These are phyloP conservation scores for Paragyromitra xinjiangensis DNA, from an alignment of 495 filamentous ascomycete genomes.

Conservation along the genomic window DNA sequence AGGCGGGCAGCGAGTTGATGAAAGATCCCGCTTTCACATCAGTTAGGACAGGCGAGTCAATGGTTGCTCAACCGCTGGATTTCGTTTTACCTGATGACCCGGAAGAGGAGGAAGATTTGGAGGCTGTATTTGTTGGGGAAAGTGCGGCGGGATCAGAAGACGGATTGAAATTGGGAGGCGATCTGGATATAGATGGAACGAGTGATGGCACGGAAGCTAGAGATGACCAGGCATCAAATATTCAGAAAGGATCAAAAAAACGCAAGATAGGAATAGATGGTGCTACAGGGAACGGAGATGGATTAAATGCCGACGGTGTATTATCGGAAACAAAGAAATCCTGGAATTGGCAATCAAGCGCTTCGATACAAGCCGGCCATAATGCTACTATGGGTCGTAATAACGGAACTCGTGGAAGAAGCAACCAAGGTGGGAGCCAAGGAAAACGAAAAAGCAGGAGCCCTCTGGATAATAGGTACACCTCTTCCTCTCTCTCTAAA, in stretches of 20 bases:
- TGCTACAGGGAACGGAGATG: background rate
- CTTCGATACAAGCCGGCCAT: constrained; percentile 1
- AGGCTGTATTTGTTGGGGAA: constrained; percentile 18
- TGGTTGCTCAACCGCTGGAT: constrained; percentile 46
- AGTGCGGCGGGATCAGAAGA: background rate
- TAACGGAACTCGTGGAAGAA: constrained; percentile 32
- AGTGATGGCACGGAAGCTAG: constrained; percentile 23
- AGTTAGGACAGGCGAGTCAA: constrained; percentile 52
- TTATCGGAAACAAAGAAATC: constrained; percentile 33
- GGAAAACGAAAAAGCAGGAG: constrained; percentile 48
- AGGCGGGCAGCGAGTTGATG: constrained; percentile 41
- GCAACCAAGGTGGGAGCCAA: constrained; percentile 30
- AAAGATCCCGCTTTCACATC: constrained; percentile 51
- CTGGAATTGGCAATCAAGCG: constrained; percentile 19
- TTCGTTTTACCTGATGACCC: constrained; percentile 37
- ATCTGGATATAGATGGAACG: constrained; percentile 25
- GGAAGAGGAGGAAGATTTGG: constrained; percentile 41
- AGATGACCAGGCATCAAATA: constrained; percentile 12
- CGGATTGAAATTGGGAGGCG: constrained; percentile 16
- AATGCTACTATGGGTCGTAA: constrained; percentile 18
- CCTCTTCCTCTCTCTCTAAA: background rate
- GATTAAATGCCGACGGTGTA: background rate
- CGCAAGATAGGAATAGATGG: constrained; percentile 12
- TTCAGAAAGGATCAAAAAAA: constrained; percentile 2
- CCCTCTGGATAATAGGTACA: constrained; percentile 45